phyloP scores from a whole-genome alignment of 345 rosid species.

The Rhodamnia argentea region DNA sequence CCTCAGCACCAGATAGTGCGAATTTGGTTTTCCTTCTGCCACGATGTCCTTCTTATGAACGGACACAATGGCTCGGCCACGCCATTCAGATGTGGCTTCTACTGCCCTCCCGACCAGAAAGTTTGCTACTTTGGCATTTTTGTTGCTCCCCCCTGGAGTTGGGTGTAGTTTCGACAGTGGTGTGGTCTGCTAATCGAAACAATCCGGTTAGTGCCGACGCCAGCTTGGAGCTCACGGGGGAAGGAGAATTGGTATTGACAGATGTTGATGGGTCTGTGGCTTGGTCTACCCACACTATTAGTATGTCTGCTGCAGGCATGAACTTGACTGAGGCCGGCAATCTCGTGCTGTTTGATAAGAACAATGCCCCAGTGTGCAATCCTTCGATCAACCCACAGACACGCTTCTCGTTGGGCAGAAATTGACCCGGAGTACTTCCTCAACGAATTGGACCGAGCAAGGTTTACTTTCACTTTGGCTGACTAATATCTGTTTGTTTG shows the following conservation, averaged over 20 bases:
- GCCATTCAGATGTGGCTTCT: constrained; percentile 13
- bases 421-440: constrained; percentile 5
- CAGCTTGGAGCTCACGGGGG: background rate
- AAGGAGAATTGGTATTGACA: constrained; percentile 4
- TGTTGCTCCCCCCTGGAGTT: no score
- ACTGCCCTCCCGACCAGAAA: background rate
- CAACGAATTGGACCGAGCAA: background rate
- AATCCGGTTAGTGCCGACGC: constrained; percentile 3
- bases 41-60: constrained; percentile 3
- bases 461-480: constrained; percentile 6
- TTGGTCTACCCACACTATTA: constrained; percentile 5
- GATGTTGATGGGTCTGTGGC: constrained; percentile 1
- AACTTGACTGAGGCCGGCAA: background rate
- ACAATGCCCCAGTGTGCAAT: constrained; percentile 4
- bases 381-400: constrained; percentile 12
- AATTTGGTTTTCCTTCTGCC: background rate
- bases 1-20: background rate
- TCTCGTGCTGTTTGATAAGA: constrained; percentile 2
- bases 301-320: background rate
- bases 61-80: constrained; percentile 1
- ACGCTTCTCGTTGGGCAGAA: constrained; percentile 4
- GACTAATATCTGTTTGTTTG: constrained; percentile 1
- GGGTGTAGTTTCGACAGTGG: background rate
- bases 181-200: constrained; percentile 16
- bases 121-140: background rate